These are phyloP conservation scores for Paraurostyla sp. DNA, from an alignment of 73 alveolate genomes.

Conservation along the genomic window DNA sequence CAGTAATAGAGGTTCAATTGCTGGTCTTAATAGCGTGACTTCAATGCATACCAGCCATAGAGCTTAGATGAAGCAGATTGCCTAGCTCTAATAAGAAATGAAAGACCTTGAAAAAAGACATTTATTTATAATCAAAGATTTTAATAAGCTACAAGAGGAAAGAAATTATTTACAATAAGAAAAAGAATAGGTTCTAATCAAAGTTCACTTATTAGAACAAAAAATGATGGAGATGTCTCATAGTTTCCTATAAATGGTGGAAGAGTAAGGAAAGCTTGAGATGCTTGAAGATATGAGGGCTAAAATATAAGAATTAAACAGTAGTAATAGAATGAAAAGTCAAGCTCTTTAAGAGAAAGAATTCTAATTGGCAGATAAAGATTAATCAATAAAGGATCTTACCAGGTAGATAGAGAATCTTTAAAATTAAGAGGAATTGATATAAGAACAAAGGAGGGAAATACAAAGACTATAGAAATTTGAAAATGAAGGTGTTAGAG, in stretches of 20 bases:
- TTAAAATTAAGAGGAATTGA: background rate
- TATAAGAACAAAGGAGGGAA: background rate
- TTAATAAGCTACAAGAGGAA: conserved; percentile 24
- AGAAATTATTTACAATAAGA: background rate
- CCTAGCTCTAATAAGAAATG: background rate
- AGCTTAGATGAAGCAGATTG: conserved; percentile 13
- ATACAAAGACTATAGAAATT: conserved; percentile 6
- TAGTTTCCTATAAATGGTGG: background rate
- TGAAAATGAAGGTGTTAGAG: background rate
- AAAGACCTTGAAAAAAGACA: conserved; percentile 35
- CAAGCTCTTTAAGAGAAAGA: background rate
- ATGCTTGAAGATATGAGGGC: background rate
- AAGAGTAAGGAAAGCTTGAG: background rate
- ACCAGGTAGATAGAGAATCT: background rate
- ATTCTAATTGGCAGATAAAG: background rate
- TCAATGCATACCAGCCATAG: conserved; percentile 22
- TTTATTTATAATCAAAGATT: conserved; percentile 20
- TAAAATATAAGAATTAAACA: background rate
- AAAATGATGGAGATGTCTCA: background rate
- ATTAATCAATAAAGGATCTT: background rate
- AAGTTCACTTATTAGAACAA: background rate
- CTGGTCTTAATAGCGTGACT: background rate
- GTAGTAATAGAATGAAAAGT: background rate
- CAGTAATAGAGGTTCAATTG: background rate
- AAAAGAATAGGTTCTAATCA: background rate